Evolutionary conservation across 306 rosid genomes (phyloP), one percentile per base, ranked within the genome.

Genomic region (Mimosa pudica): DNA sequence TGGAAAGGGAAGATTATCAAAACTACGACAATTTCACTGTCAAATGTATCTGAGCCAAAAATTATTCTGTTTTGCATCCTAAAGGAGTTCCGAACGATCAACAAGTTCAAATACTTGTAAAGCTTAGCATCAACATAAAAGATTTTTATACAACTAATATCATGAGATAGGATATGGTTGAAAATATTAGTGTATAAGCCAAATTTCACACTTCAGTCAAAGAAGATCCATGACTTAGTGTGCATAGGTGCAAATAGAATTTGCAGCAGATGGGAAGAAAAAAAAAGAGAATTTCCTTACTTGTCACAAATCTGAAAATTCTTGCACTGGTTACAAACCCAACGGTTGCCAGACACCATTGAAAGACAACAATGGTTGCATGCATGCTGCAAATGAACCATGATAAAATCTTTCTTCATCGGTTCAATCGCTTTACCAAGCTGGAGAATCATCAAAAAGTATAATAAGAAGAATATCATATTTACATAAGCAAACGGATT

Each of bases 391-490:
- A 96, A 84, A 88, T 96, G 99, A 86, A 96, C 99, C 98, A 96
- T 93, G 74, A 96, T 93, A 80, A 93, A 93, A 84, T 96, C 99
- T 79, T 96, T 98, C 94, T 96, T 96, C 98, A 96, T 96, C 0
- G 98, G 98, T 83, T 81, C 77, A 81, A 96, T 96, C 80, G 98
- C 93, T 86, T 96, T 98, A 78, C 99, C 99, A 74, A 96, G 97
- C 99, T 96, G 91, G 75, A 85, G 73, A 82, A 79, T 64, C 63
- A 74, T 60, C 70, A 81, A 70, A 60, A 57, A 24, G 74, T 49
- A 77, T 79, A 18, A 47, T 75, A 76, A 77, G 78, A 77, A 63
- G 38, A 79, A 66, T 58, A 74, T 47, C 32, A 51, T 46, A 17
- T 64, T 58, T 52, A 70, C 48, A 64, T 7, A 73, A 57, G 41